Percentiles rank a stretch among this genome's conserved stretches.
phyloP scores from a whole-genome alignment of 2,329 filamentous ascomycete genomes.

The Tolypocladium tropicale region DNA sequence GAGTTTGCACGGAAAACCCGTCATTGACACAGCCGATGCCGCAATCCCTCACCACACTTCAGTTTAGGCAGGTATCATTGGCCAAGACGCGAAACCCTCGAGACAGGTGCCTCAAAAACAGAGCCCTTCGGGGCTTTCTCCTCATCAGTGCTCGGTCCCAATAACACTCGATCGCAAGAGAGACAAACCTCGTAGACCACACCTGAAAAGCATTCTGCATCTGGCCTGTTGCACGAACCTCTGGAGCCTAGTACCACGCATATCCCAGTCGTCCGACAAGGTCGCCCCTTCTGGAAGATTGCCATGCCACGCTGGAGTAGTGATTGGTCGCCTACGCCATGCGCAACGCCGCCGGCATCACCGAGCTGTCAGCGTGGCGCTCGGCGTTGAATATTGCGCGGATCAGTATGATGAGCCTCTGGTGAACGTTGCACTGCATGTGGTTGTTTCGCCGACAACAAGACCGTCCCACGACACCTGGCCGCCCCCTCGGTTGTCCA shows the following conservation, averaged over 20 bases:
- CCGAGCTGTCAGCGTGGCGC: neutral
- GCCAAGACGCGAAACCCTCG: neutral
- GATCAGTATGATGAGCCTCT: neutral
- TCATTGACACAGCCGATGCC: neutral
- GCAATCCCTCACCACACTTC: neutral
- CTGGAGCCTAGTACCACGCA: neutral
- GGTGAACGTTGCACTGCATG: neutral
- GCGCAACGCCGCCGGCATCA: neutral
- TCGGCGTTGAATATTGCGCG: neutral
- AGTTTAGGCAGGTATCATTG: neutral
- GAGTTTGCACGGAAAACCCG: neutral
- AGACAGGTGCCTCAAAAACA: too few relatives aligned
- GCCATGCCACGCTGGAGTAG: neutral
- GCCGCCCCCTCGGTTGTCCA: neutral
- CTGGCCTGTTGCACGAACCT: too few relatives aligned
- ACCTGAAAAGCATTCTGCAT: too few relatives aligned
- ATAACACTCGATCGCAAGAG: neutral
- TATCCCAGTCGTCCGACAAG: neutral
- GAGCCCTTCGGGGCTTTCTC: neutral
- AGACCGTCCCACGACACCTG: neutral
- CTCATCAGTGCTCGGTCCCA: neutral
- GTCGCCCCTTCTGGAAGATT: neutral
- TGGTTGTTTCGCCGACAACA: neutral
- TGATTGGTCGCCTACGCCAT: neutral
- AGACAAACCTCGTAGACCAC: neutral